Evolutionary conservation across 2,329 filamentous ascomycete genomes (phyloP), one percentile per base, ranked within the genome.

Genomic region (Colletotrichum aenigma): DNA sequence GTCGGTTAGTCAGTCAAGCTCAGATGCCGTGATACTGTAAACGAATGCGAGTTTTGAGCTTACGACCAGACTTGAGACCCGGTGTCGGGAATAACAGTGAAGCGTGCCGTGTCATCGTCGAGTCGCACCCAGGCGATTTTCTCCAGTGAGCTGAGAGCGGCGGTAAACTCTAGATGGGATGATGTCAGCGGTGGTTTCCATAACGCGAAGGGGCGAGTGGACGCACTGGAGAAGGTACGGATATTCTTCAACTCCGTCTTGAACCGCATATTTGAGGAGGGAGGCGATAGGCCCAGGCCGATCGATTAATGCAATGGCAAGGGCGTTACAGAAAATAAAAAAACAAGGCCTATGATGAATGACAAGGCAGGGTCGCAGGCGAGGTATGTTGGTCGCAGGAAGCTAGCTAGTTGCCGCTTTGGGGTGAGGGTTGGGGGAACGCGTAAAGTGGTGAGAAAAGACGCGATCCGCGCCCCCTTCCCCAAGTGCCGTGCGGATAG

Each of bases 31-130:
- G 18, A 32, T 10, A 36, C 28, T 56, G 15, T 26, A 38, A 62
- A 18, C 16, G 32, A 28, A 26, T 58, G 48, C 36, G 13, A 78
- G 34, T 58, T 13, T 15, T 52, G 69, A 60, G 92, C 93, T 82
- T 89, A 96, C 89, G 96, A 95, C 97, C 97, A 99, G 70, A 98
- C 96, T 88, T 98, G 96, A 10, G 95, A 97, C 76, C 97, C 96
- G 81, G 95, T 94, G 83, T 98, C 96, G 1, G 97, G 96, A 77
- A 98, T 96, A 81, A 98, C 95, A 76, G 97, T 98, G 86, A 99
- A 98, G 79, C 96, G 96, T 72, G 96, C 93, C 71, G 93, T 93
- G 75, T 96, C 93, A 86, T 97, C 92, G 86, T 96, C 95, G 38
- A 99, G 91, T 78, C 96, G 94, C 78, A 98, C 90, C 96, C 96